Conservation (phyloP, 2,329 filamentous ascomycete genomes). For the Fusarium metavorans region DNA sequence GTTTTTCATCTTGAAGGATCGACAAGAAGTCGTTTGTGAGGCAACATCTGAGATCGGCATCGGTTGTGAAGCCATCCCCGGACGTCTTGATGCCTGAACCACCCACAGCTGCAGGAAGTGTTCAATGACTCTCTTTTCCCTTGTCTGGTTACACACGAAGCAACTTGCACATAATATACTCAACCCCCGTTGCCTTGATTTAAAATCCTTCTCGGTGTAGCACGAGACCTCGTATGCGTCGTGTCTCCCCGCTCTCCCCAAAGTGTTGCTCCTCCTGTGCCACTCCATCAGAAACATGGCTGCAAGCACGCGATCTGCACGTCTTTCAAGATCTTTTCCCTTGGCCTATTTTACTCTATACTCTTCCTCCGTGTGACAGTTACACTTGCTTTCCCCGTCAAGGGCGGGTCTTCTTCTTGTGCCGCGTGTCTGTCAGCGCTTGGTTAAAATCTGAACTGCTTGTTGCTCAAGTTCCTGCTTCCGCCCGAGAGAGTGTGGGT, state of each 20-base stretch:
- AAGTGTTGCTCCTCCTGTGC: conserved; percentile 20
- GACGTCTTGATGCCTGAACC: conserved; percentile 41
- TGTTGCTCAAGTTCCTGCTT: neutral
- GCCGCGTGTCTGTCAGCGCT: conserved; percentile 43
- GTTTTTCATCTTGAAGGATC: neutral
- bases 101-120: conserved; percentile 16
- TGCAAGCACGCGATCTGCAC: conserved; percentile 48
- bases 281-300: conserved; percentile 47
- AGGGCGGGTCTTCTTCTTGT: neutral
- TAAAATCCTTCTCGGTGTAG: neutral
- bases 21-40: neutral
- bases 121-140: neutral
- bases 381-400: neutral
- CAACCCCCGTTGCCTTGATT: neutral
- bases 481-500: neutral
- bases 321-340: conserved; percentile 41
- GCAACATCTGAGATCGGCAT: neutral
- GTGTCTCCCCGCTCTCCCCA: conserved; percentile 18
- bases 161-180: neutral
- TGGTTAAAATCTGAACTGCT: conserved; percentile 19
- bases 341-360: neutral
- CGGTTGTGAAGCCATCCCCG: conserved; percentile 16
- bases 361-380: conserved; percentile 27
- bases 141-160: neutral
- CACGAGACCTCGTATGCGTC: conserved; percentile 40